Base-by-base conservation (phyloP, 257 asterid species). In the Solanum acaule region DNA sequence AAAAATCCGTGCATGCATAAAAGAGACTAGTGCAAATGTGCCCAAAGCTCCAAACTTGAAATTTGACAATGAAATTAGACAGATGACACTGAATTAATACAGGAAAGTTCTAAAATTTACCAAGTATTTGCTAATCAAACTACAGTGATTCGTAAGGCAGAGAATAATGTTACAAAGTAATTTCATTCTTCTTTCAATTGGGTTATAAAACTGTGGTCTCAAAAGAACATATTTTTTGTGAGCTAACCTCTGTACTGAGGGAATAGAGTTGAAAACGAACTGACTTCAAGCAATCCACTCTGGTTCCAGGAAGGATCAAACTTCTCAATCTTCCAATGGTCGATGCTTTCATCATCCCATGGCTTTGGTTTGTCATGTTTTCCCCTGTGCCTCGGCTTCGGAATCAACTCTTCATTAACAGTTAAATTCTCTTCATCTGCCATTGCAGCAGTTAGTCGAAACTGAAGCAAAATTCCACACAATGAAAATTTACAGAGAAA, bases 311-410 rank as follows among this genome's bases (percentile, higher is more conserved):
- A 92, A 15, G 96, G 95, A 40, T 95, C 98, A 81, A 95, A 95
- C 89, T 92, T 95, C 27, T 95, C 98, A 87, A 94, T 75, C 92
- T 92, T 94, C 98, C 98, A 94, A 76, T 94, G 96, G 37, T 95
- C 98, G 37, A 95, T 93, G 87, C 90, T 91, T 7, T 92, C 93
- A 56, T 94, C 95, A 76, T 94, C 98, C 96, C 96, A 94, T 33
- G 96, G 96, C 92, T 95, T 95, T 15, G 93, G 95, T 90, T 95
- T 94, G 82, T 93, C 94, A 85, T 95, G 98, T 91, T 95, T 95
- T 27, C 98, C 98, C 92, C 94, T 95, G 89, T 93, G 92, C 87
- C 87, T 91, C 46, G 86, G 67, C 87, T 86, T 86, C 2, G 89
- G 87, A 79, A 85, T 90, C 86, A 83, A 88, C 92, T 87, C 95